Conservation (phyloP, 2,329 filamentous ascomycete species). For the Apiospora aurea region DNA sequence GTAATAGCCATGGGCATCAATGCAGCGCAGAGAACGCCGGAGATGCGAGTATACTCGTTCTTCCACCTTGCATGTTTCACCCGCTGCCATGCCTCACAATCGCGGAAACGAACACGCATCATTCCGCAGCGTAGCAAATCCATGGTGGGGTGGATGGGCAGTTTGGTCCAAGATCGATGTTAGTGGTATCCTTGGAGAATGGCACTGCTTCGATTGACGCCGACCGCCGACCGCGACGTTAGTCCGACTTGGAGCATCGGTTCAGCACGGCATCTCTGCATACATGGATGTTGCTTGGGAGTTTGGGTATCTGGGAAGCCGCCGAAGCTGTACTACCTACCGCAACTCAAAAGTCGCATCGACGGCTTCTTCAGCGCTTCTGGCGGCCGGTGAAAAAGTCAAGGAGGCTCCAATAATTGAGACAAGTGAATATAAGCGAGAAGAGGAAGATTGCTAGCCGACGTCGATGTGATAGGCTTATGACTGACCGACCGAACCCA, state of each 20-base stretch:
- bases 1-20: neutral
- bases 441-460: neutral
- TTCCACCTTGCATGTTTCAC: neutral
- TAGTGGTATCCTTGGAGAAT: too few relatives aligned
- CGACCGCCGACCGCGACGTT: constrained; percentile 7
- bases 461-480: neutral
- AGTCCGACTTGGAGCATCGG: neutral
- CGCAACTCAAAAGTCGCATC: neutral
- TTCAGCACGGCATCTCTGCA: neutral
- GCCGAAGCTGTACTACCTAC: neutral
- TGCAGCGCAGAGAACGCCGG: too few relatives aligned
- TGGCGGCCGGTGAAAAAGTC: constrained; percentile 13
- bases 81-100: neutral
- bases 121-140: neutral
- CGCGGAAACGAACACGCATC: constrained; percentile 14
- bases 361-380: neutral
- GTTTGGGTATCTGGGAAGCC: neutral
- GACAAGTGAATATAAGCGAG: neutral
- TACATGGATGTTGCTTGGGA: neutral
- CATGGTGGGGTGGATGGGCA: neutral
- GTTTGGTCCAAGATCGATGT: neutral
- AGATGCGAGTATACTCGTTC: neutral
- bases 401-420: neutral
- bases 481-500: constrained; percentile 9
- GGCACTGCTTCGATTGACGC: neutral